These are phyloP conservation scores for Moricandia arvensis DNA, from an alignment of 345 rosid species.

Conservation along the genomic window DNA sequence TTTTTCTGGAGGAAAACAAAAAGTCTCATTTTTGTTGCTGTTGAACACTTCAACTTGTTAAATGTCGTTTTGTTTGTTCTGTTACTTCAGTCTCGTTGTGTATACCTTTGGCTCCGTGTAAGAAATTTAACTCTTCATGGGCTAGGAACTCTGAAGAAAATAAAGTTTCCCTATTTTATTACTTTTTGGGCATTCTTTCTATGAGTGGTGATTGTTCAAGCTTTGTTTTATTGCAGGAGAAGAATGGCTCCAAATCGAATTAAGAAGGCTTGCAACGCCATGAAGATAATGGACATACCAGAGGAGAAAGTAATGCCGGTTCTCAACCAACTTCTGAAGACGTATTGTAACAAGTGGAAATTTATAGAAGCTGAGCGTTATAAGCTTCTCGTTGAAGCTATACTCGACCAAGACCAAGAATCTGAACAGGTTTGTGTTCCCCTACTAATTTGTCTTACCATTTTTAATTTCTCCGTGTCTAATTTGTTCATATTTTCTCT, in stretches of 20 bases:
- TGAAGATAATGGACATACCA: conserved; percentile 55
- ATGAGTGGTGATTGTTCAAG: too few species aligned
- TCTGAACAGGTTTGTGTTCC: conserved; percentile 49
- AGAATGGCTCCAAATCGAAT: background rate
- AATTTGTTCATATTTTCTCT: background rate
- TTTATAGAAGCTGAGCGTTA: conserved; percentile 58
- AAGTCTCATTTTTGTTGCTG: too few species aligned
- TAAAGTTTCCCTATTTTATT: too few species aligned
- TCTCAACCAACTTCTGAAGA: conserved; percentile 52
- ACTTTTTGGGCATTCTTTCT: too few species aligned
- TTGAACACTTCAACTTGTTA: too few species aligned
- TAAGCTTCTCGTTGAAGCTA: conserved; percentile 65
- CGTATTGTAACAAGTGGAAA: conserved; percentile 69
- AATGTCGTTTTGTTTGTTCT: too few species aligned
- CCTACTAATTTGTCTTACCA: background rate
- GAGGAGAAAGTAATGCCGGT: conserved; percentile 58
- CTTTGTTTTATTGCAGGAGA: too few species aligned
- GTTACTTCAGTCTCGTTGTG: too few species aligned
- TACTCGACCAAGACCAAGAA: conserved; percentile 58
- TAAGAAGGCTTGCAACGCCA: conserved; percentile 54
- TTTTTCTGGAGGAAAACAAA: too few species aligned
- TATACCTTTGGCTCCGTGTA: too few species aligned
- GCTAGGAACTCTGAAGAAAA: too few species aligned
- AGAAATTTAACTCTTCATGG: too few species aligned
- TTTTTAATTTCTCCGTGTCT: background rate